Evolutionary conservation across 148 eudicot species (phyloP).

Genomic region (Selenicereus undatus): DNA sequence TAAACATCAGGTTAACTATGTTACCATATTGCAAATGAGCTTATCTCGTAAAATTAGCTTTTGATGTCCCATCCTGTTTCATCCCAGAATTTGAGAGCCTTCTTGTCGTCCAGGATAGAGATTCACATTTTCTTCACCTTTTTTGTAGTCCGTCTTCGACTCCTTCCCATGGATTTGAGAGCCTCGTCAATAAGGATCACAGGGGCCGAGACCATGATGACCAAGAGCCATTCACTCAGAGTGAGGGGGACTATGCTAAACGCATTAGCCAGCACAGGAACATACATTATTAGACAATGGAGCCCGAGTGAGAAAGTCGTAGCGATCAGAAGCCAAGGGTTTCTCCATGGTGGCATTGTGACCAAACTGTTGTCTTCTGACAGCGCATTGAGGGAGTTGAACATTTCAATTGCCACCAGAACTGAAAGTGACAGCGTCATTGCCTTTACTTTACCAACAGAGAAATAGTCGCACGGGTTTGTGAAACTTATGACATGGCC

Average conservation of each 20-base stretch:
- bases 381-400: slow-evolving; percentile 82
- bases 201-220: slow-evolving; percentile 61
- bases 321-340: slow-evolving; percentile 82
- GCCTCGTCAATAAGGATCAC: slow-evolving; percentile 71
- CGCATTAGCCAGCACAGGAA: slow-evolving; percentile 67
- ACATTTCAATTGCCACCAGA: slow-evolving; percentile 88
- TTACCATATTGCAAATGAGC: no score
- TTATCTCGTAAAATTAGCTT: no score
- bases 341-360: slow-evolving; percentile 83
- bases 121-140: slow-evolving; percentile 42
- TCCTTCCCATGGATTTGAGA: slow-evolving; percentile 61
- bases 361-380: slow-evolving; percentile 79
- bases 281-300: slow-evolving; percentile 69
- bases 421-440: slow-evolving; percentile 87
- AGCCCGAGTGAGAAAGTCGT: slow-evolving; percentile 70
- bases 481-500: slow-evolving; percentile 51
- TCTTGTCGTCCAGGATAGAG: background rate
- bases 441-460: slow-evolving; percentile 78
- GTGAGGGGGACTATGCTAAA: slow-evolving; percentile 76
- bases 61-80: no score
- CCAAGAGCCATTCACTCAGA: slow-evolving; percentile 66
- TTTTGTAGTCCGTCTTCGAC: slow-evolving; percentile 24
- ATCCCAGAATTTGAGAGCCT: background rate
- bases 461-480: slow-evolving; percentile 78
- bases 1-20: no score